Percentiles rank a stretch among this genome's conserved stretches.
Conservation (phyloP, 352 stramenopile species). For the Globisporangium okanoganense region DNA sequence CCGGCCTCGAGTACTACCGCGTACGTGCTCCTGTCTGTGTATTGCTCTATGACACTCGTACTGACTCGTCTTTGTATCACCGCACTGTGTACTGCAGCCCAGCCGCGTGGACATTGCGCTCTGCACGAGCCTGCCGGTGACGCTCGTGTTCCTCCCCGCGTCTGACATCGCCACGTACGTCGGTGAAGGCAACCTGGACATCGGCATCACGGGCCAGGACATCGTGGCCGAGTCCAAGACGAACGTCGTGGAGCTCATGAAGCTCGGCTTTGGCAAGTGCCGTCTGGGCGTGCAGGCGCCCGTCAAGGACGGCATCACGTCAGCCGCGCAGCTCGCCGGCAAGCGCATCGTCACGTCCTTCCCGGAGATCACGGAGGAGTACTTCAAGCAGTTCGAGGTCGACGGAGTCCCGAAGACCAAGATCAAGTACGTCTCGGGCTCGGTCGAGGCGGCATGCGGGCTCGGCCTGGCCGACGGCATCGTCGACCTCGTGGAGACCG, state of each 20-base stretch:
- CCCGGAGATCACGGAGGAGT: slow-evolving; percentile 90
- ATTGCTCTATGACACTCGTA: not conserved
- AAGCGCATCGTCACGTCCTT: slow-evolving; percentile 98
- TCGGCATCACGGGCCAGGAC: slow-evolving; percentile 97
- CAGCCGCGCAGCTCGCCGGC: slow-evolving; percentile 83
- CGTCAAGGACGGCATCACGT: slow-evolving; percentile 82
- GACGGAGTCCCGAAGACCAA: slow-evolving; percentile 54
- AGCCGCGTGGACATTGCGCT: slow-evolving; percentile 91
- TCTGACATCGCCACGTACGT: slow-evolving; percentile 98
- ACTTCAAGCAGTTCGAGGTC: slow-evolving; percentile 92
- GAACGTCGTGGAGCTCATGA: slow-evolving; percentile 90
- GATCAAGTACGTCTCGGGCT: slow-evolving; percentile 98
- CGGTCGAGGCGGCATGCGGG: slow-evolving; percentile 95
- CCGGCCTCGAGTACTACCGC: slow-evolving; percentile 94
- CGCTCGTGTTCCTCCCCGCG: slow-evolving; percentile 96
- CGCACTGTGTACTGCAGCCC: slow-evolving; percentile 33
- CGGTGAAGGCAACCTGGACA: slow-evolving; percentile 96
- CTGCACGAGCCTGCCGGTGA: slow-evolving; percentile 93
- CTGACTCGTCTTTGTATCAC: not conserved
- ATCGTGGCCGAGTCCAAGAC: slow-evolving; percentile 92
- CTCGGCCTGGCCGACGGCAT: slow-evolving; percentile 97
- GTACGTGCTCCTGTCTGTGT: slow-evolving; percentile 23
- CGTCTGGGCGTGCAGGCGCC: slow-evolving; percentile 94
- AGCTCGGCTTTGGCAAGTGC: slow-evolving; percentile 96
- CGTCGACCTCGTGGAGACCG: slow-evolving; percentile 98